phyloP scores from a whole-genome alignment of 2,329 filamentous ascomycete species.

The Diplodia scrobiculata region DNA sequence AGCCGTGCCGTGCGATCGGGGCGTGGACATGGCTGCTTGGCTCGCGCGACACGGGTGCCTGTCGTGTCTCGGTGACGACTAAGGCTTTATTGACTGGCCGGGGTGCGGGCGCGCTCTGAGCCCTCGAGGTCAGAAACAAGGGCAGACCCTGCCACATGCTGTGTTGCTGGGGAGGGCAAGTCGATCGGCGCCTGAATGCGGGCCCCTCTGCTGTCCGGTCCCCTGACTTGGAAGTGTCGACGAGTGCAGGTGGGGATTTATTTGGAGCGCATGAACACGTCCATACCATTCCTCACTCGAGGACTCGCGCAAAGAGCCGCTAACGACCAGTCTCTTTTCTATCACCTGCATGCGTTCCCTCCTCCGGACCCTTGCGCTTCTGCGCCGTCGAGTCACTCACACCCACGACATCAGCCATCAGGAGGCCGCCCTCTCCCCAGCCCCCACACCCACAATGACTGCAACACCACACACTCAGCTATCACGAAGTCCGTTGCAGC shows the following conservation, averaged over 20 bases:
- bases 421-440: background rate
- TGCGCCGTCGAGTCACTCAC: background rate
- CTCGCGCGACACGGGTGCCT: background rate
- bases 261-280: too few relatives aligned
- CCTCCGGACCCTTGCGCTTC: background rate
- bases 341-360: background rate
- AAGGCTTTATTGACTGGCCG: background rate
- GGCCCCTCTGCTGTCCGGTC: background rate
- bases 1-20: background rate
- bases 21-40: background rate
- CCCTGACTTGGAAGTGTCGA: background rate
- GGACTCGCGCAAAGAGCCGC: background rate
- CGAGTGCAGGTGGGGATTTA: background rate
- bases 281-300: background rate
- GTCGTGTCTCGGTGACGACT: background rate
- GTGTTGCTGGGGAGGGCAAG: background rate
- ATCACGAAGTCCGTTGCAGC: background rate
- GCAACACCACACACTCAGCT: background rate
- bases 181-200: background rate
- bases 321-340: background rate
- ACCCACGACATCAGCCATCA: conserved; percentile 6
- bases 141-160: background rate
- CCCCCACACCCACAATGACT: background rate
- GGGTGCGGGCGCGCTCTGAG: background rate
- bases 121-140: background rate